Percentiles rank a stretch among this genome's conserved stretches.
Conservation (phyloP, 805 yeast species). For the Aciculoconidium aculeatum region DNA sequence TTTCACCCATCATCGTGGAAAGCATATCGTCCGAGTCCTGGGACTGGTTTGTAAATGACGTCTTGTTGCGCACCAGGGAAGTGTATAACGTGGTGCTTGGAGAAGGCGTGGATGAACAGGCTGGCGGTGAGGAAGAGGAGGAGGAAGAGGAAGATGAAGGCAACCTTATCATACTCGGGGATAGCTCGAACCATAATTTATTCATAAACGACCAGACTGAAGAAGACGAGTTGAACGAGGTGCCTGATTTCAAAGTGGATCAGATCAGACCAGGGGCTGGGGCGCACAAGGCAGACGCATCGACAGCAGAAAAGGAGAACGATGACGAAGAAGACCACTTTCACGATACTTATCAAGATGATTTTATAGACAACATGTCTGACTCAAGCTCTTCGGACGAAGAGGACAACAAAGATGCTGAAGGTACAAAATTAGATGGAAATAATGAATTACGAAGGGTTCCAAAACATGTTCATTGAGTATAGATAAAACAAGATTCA, state of each 20-base stretch:
- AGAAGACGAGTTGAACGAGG: slow-evolving; percentile 1
- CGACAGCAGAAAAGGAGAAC: slow-evolving; percentile 21
- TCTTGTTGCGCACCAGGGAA: slow-evolving; percentile 46
- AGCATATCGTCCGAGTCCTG: slow-evolving; percentile 35
- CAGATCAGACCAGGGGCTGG: slow-evolving; percentile 34
- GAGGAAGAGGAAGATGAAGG: slow-evolving; percentile 12
- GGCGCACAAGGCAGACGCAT: too few relatives aligned
- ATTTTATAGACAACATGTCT: slow-evolving; percentile 33
- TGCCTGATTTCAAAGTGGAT: slow-evolving; percentile 19
- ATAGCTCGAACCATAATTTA: slow-evolving; percentile 27
- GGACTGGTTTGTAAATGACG: slow-evolving; percentile 46
- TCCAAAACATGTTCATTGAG: slow-evolving; percentile 8
- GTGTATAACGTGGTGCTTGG: slow-evolving; percentile 55
- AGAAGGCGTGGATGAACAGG: slow-evolving; percentile 10
- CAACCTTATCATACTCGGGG: slow-evolving; percentile 29
- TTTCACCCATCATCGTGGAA: slow-evolving; percentile 33
- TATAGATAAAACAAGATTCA: too few relatives aligned
- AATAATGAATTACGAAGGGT: slow-evolving; percentile 38
- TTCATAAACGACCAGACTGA: slow-evolving; percentile 19
- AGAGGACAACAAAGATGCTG: slow-evolving; percentile 14
- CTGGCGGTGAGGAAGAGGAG: slow-evolving; percentile 11
- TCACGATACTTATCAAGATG: slow-evolving; percentile 20
- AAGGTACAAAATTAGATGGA: slow-evolving; percentile 9
- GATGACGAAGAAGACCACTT: slow-evolving; percentile 16
- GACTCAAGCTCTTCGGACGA: slow-evolving; percentile 42